Base-by-base conservation (phyloP, 805 yeast genomes). In the Candida takata region DNA sequence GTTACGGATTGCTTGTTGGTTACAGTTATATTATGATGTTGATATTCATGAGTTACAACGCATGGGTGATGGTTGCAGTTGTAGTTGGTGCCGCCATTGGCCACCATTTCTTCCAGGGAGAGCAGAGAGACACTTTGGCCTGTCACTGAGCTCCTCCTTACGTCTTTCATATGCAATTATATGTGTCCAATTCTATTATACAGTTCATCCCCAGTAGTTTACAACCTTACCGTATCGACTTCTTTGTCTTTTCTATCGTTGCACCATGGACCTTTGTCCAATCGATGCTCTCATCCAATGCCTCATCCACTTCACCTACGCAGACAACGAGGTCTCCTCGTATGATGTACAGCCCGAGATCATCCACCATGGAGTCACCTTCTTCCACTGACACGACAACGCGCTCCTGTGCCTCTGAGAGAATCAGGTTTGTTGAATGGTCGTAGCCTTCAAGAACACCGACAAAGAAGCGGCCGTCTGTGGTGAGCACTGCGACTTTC, bases 41-140 rank as follows among this genome's bases (percentile, higher is more conserved):
- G 46, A 73, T 85, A 0, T 84, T 84, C 48, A 84, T 84, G 95
- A 82, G 90, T 6, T 84, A 81, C 56, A 84, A 84, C 53, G 84
- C 90, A 10, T 84, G 88, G 88, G 70, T 78, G 24, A 83, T 84
- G 92, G 31, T 74, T 7, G 77, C 90, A 4, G 83, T 82, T 8
- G 77, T 74, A 1, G 44, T 68, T 2, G 95, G 95, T 3, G 92
- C 92, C 2, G 69, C 66, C n/a, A 16, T 73, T 18, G 95, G 95
- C 1, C 70, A 77, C 52, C 76, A 67, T 48, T 24, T 73, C 9
- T 84, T 85, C 80, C 72, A 73, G 4, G 42, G 53, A 8, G 49
- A 48, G 15, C 34, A 43, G 14, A 45, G 42, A 18, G 52, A 49
- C 9, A 28, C 54, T 4, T 34, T 53, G 44, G 58, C 57, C 4